Evolutionary conservation across 2,329 filamentous ascomycete species (phyloP).

Genomic region (Hypomyces perniciosus): DNA sequence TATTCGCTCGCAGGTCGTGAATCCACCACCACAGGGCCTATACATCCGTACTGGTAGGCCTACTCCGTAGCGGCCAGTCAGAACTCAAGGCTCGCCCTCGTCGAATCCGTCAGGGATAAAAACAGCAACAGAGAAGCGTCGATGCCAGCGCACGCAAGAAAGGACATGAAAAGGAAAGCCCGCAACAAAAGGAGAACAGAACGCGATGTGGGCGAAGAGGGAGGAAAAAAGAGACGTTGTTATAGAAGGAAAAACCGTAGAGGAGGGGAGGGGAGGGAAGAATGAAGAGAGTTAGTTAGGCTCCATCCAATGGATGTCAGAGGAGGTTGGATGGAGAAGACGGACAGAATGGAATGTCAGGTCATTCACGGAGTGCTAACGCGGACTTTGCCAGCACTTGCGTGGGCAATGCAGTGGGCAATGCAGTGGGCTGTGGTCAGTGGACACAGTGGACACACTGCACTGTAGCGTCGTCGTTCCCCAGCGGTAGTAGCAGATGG

Average conservation of each 20-base stretch:
- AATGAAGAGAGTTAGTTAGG: neutral
- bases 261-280: neutral
- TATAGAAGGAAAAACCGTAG: neutral
- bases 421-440: too few relatives aligned
- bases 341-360: constrained; percentile 2
- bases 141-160: constrained; percentile 1
- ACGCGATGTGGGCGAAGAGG: constrained; percentile 6
- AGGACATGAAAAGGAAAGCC: neutral
- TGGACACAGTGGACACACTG: too few relatives aligned
- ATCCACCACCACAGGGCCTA: too few relatives aligned
- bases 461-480: too few relatives aligned
- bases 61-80: too few relatives aligned
- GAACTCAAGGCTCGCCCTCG: too few relatives aligned
- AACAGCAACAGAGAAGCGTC: neutral
- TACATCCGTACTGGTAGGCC: too few relatives aligned
- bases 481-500: too few relatives aligned
- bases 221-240: neutral
- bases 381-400: too few relatives aligned
- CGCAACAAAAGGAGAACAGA: constrained; percentile 24
- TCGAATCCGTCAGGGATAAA: neutral
- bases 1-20: too few relatives aligned
- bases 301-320: neutral
- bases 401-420: too few relatives aligned
- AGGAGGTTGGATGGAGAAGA: neutral
- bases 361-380: neutral